These are phyloP conservation scores for Venturia carpophila DNA, from an alignment of 2,329 filamentous ascomycete genomes.

Conservation along the genomic window DNA sequence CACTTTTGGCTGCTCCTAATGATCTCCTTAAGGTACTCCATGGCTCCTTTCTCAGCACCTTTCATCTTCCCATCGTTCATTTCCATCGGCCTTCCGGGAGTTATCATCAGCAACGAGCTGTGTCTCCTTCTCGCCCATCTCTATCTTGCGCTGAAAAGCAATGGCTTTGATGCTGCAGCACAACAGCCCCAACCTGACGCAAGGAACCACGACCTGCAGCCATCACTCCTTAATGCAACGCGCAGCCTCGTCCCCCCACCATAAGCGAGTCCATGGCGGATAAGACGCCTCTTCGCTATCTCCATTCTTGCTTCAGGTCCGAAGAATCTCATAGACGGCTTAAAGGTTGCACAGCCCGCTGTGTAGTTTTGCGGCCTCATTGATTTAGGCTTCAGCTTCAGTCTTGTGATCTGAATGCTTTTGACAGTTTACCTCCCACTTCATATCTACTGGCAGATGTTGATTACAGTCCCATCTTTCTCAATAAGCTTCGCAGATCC, in stretches of 20 bases:
- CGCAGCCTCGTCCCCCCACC: not conserved
- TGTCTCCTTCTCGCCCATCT: too few species aligned
- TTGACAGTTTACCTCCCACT: not conserved
- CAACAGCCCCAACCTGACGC: not conserved
- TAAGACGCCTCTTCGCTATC: not conserved
- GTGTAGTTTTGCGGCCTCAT: not conserved
- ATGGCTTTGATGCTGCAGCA: not conserved
- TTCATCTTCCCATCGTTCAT: too few species aligned
- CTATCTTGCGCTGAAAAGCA: too few species aligned
- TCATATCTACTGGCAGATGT: not conserved
- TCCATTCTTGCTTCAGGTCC: not conserved
- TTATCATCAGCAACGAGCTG: too few species aligned
- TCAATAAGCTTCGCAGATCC: not conserved
- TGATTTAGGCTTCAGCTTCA: not conserved
- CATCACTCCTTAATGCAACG: not conserved
- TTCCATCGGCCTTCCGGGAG: too few species aligned
- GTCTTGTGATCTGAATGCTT: not conserved
- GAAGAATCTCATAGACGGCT: not conserved
- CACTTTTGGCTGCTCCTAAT: not conserved
- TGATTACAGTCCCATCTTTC: not conserved
- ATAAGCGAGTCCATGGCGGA: not conserved
- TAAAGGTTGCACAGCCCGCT: not conserved
- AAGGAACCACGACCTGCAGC: not conserved
- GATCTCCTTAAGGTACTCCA: not conserved
- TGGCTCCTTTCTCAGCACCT: too few species aligned